Conservation (phyloP, 1,284 basidiomycete genomes). For the Caloboletus firmus region DNA sequence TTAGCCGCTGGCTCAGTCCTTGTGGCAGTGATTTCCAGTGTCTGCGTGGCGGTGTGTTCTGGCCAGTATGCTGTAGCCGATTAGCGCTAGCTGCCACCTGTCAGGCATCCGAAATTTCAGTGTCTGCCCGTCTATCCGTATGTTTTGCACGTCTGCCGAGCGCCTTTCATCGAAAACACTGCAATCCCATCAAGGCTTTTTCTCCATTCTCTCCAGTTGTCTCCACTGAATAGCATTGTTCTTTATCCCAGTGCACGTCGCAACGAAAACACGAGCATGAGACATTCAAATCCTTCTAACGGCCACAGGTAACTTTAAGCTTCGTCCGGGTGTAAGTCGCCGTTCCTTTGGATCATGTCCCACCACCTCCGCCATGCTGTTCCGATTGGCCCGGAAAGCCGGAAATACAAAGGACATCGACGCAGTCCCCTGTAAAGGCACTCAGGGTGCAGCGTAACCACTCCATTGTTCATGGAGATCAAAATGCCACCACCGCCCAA, state of each 20-base stretch:
- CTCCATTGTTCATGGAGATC: background rate
- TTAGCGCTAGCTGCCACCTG: background rate
- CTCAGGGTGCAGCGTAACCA: background rate
- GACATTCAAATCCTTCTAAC: background rate
- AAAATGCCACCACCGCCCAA: background rate
- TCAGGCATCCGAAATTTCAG: background rate
- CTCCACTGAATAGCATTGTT: no score
- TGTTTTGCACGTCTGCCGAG: background rate
- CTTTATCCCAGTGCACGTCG: background rate
- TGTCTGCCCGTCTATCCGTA: background rate
- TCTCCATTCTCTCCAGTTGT: background rate
- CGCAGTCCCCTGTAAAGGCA: background rate
- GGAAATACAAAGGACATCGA: background rate
- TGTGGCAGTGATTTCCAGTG: slow-evolving; percentile 18
- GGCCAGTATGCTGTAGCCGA: background rate
- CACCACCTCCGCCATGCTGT: background rate
- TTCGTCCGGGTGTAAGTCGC: background rate
- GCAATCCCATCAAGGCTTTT: background rate
- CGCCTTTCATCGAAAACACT: background rate
- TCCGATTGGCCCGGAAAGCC: background rate
- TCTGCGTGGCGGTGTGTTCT: slow-evolving; percentile 8
- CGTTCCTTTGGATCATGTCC: slow-evolving; percentile 1
- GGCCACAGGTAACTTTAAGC: background rate
- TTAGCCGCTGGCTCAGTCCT: background rate
- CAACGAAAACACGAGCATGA: background rate